Percentiles rank a stretch among this genome's conserved stretches.
Evolutionary conservation across 1,139 yeast genomes (phyloP).

Genomic region (Arxiozyma bovina): DNA sequence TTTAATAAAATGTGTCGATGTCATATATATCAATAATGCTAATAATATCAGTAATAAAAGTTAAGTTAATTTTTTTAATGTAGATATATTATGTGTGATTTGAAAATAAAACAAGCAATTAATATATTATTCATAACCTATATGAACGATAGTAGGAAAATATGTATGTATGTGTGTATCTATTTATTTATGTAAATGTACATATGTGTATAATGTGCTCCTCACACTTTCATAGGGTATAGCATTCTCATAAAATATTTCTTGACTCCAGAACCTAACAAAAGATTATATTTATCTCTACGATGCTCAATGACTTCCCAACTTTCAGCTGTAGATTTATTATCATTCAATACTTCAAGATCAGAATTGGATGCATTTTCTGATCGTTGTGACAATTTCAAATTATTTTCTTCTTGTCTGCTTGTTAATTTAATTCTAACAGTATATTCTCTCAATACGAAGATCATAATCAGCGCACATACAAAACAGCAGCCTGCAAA

Average conservation of each 20-base stretch:
- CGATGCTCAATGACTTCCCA: slow-evolving; percentile 15
- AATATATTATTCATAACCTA: too few relatives aligned
- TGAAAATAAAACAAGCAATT: too few relatives aligned
- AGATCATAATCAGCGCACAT: slow-evolving; percentile 29
- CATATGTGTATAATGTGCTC: neutral
- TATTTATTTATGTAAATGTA: too few relatives aligned
- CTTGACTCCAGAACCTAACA: slow-evolving; percentile 22
- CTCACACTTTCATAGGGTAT: slow-evolving; percentile 34
- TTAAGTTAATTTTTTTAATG: too few relatives aligned
- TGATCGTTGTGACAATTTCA: slow-evolving; percentile 6
- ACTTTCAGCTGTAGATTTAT: neutral
- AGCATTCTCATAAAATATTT: slow-evolving; percentile 31
- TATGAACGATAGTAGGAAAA: neutral
- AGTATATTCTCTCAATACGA: slow-evolving; percentile 37
- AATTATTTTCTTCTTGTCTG: slow-evolving; percentile 10
- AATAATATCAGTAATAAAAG: too few relatives aligned
- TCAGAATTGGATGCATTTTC: slow-evolving; percentile 1
- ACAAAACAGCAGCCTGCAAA: slow-evolving; percentile 46
- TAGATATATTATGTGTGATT: too few relatives aligned
- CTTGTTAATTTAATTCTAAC: slow-evolving; percentile 27
- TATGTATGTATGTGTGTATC: neutral
- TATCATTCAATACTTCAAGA: slow-evolving; percentile 6
- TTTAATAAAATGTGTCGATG: too few relatives aligned
- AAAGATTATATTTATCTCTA: slow-evolving; percentile 21
- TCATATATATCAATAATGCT: too few relatives aligned